phyloP scores from a whole-genome alignment of 2,329 filamentous ascomycete species.

The Fusarium sp. region DNA sequence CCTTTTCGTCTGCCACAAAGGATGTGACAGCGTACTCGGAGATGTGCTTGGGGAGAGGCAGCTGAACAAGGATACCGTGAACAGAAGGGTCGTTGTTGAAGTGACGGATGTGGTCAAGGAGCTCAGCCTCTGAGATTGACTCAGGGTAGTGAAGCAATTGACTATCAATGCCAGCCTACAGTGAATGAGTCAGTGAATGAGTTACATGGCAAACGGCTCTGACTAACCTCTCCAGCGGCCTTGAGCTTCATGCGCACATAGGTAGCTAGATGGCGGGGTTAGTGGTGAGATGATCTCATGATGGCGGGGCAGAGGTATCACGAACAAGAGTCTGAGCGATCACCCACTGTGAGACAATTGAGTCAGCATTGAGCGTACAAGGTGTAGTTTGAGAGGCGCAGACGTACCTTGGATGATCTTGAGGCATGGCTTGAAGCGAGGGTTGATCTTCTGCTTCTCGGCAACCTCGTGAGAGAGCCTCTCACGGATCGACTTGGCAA shows the following conservation, averaged over 20 bases:
- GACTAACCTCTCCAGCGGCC: slow-evolving; percentile 84
- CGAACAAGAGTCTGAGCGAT: slow-evolving; percentile 88
- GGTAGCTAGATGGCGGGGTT: slow-evolving; percentile 68
- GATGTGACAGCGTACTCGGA: slow-evolving; percentile 92
- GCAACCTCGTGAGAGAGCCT: slow-evolving; percentile 82
- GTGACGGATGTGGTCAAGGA: slow-evolving; percentile 81
- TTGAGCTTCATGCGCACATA: slow-evolving; percentile 99
- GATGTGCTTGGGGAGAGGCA: slow-evolving; percentile 89
- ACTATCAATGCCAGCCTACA: slow-evolving; percentile 87
- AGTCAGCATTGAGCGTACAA: slow-evolving; percentile 39
- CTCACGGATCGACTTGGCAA: slow-evolving; percentile 92
- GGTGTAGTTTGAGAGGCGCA: slow-evolving; percentile 9
- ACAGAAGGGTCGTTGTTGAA: slow-evolving; percentile 89
- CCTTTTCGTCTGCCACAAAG: slow-evolving; percentile 90
- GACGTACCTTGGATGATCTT: slow-evolving; percentile 91
- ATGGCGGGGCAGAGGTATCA: slow-evolving; percentile 42
- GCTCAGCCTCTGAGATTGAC: slow-evolving; percentile 82
- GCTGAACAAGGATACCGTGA: slow-evolving; percentile 92
- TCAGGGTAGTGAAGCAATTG: slow-evolving; percentile 86
- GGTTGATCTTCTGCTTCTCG: slow-evolving; percentile 82
- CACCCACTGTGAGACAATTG: slow-evolving; percentile 72
- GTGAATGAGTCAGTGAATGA: background rate
- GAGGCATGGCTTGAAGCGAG: slow-evolving; percentile 87
- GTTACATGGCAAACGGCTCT: slow-evolving; percentile 2
- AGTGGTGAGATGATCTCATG: slow-evolving; percentile 31